Percentiles rank a stretch among this genome's conserved stretches.
Conservation (phyloP, 2,329 filamentous ascomycete genomes). For the Sclerotinia borealis region DNA sequence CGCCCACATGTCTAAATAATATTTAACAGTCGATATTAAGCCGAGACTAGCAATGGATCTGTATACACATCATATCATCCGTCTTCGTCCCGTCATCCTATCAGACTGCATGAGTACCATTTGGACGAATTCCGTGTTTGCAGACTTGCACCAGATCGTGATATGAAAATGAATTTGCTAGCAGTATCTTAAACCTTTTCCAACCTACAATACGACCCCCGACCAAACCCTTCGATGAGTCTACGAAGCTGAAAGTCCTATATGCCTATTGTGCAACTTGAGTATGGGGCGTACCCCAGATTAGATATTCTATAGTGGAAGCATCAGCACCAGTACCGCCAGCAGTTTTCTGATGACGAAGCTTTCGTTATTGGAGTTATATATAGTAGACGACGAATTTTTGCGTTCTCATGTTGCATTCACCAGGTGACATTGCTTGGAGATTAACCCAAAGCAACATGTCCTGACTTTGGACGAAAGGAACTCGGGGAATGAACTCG, state of each 20-base stretch:
- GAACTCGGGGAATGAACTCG: too few species aligned
- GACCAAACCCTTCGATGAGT: neutral
- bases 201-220: neutral
- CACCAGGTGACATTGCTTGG: neutral
- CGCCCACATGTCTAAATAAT: too few species aligned
- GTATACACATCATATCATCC: neutral
- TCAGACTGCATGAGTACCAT: neutral
- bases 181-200: too few species aligned
- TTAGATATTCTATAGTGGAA: neutral
- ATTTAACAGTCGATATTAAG: too few species aligned
- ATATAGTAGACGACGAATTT: neutral
- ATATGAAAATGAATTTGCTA: too few species aligned
- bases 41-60: too few species aligned
- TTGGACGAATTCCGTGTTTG: neutral
- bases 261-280: too few species aligned
- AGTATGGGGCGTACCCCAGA: too few species aligned
- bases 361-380: neutral
- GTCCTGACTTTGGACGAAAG: neutral
- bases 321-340: neutral
- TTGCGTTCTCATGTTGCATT: neutral
- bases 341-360: neutral
- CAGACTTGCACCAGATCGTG: too few species aligned
- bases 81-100: neutral
- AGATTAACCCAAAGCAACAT: too few species aligned
- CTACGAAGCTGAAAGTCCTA: neutral